Evolutionary conservation across 2,329 filamentous ascomycete genomes (phyloP).

Genomic region (Aspergillus sp.): DNA sequence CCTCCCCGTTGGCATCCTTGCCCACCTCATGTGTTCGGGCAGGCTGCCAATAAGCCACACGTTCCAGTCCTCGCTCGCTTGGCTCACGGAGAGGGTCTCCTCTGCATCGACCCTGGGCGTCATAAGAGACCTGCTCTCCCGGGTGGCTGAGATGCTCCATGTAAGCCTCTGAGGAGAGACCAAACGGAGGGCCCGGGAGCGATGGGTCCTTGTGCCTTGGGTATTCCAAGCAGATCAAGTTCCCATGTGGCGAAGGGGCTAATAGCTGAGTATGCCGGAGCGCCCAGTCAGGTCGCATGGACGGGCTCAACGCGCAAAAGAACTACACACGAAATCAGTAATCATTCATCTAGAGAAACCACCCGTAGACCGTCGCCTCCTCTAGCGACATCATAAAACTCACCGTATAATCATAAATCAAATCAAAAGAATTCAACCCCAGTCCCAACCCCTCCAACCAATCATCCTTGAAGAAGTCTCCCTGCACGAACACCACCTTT

Average conservation of each 20-base stretch:
- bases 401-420: conserved; percentile 53
- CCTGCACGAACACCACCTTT: conserved; percentile 57
- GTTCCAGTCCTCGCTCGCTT: conserved; percentile 42
- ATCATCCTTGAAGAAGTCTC: conserved; percentile 48
- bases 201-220: neutral
- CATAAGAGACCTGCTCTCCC: neutral
- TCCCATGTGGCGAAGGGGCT: conserved; percentile 39
- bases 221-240: conserved; percentile 66
- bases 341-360: conserved; percentile 1
- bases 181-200: neutral
- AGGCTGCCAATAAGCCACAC: conserved; percentile 59
- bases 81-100: conserved; percentile 50
- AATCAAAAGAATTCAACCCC: conserved; percentile 15
- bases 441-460: conserved; percentile 12
- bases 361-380: neutral
- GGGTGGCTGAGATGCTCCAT: neutral
- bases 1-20: conserved; percentile 45
- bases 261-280: conserved; percentile 48
- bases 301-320: conserved; percentile 60
- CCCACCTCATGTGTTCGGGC: conserved; percentile 59
- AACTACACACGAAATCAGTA: conserved; percentile 49
- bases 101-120: conserved; percentile 51
- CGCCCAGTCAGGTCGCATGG: conserved; percentile 60
- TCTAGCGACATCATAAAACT: conserved; percentile 21
- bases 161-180: neutral